phyloP scores from a whole-genome alignment of 331 rosid genomes.

The Acacia pycnantha region DNA sequence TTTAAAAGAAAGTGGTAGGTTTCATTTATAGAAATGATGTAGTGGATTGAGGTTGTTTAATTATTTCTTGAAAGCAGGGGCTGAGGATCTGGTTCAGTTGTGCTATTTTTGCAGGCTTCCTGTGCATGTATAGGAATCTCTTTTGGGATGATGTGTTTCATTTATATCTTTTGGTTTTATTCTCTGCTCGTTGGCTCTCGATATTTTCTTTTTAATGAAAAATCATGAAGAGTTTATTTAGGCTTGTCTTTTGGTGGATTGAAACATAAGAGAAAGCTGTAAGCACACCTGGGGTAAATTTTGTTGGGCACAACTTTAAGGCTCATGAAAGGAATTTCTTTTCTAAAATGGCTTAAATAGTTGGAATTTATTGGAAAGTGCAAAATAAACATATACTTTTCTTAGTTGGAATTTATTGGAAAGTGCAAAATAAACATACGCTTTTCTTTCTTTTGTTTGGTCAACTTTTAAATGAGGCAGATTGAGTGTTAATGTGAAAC shows the following conservation, averaged over 20 bases:
- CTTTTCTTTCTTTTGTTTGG: not conserved
- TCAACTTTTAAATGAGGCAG: not conserved
- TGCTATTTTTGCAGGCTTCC: slow-evolving; percentile 9
- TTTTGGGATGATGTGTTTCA: not conserved
- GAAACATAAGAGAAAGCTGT: not conserved
- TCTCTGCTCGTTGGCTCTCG: not conserved
- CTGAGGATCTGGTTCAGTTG: slow-evolving; percentile 4
- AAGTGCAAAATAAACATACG: not conserved
- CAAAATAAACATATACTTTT: no score
- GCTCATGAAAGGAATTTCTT: not conserved
- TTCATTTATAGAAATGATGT: not conserved
- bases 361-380: not conserved
- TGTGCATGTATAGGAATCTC: not conserved
- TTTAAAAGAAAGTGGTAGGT: not conserved
- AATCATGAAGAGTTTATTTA: not conserved
- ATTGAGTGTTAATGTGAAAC: not conserved
- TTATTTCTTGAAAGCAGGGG: not conserved
- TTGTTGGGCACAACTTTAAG: slow-evolving; percentile 1
- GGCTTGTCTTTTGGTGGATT: not conserved
- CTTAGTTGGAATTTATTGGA: slow-evolving; percentile 11
- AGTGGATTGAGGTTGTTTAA: not conserved
- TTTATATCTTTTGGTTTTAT: not conserved
- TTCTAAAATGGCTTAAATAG: not conserved
- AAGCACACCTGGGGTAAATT: not conserved
- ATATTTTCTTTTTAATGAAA: not conserved